Evolutionary conservation across 345 rosid genomes (phyloP).

Genomic region (Populus davidiana): DNA sequence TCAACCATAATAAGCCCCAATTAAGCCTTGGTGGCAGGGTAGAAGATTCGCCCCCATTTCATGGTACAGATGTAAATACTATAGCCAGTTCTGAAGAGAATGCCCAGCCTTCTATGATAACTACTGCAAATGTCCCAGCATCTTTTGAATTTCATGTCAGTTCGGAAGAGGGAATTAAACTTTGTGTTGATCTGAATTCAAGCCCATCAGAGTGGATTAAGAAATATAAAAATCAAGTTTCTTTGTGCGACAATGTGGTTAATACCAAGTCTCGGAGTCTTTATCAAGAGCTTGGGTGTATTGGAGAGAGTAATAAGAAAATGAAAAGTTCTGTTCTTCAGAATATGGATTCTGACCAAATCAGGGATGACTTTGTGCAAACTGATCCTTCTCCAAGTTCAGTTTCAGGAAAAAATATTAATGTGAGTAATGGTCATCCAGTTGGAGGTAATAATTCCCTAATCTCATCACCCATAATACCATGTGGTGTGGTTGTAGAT

Average conservation of each 20-base stretch:
- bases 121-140: constrained; percentile 30
- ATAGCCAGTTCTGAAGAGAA: constrained; percentile 33
- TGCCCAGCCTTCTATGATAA: constrained; percentile 14
- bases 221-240: constrained; percentile 53
- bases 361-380: constrained; percentile 27
- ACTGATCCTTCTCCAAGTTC: constrained; percentile 33
- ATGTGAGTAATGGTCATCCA: constrained; percentile 24
- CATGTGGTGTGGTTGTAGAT: constrained; percentile 25
- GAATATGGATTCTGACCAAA: constrained; percentile 28
- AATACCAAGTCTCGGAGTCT: constrained; percentile 39
- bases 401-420: constrained; percentile 27
- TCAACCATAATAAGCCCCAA: constrained; percentile 23
- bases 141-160: constrained; percentile 69
- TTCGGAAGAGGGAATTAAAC: constrained; percentile 73
- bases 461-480: constrained; percentile 21
- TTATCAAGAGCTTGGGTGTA: constrained; percentile 37
- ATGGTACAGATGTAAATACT: constrained; percentile 25
- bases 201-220: constrained; percentile 68
- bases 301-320: constrained; percentile 45
- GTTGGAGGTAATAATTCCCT: constrained; percentile 36
- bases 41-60: constrained; percentile 27
- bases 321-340: constrained; percentile 29
- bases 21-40: constrained; percentile 18
- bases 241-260: constrained; percentile 38
- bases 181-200: constrained; percentile 66